A percentile compares a stretch with the other conserved stretches of the same genome.
phyloP scores from a whole-genome alignment of 164 flowering plant species.

The Nymphaea thermarum region DNA sequence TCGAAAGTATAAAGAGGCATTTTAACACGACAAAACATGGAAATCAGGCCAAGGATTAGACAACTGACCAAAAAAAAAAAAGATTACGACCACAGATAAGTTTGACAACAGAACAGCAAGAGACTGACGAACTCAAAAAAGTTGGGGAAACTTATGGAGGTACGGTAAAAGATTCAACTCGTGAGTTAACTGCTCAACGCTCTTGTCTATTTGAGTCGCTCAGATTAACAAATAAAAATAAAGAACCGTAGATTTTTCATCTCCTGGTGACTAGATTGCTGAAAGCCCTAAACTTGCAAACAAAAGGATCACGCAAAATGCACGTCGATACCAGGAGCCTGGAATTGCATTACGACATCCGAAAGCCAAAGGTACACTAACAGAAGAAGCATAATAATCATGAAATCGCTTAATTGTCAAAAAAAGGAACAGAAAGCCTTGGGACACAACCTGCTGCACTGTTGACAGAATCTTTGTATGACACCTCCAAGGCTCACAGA shows the following conservation, averaged over 20 bases:
- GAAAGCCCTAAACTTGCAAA: background rate
- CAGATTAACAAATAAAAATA: background rate
- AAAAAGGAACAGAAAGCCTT: background rate
- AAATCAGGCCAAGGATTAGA: background rate
- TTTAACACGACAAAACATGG: background rate
- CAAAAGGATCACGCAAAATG: background rate
- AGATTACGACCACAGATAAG: too few relatives aligned
- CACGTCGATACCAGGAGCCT: background rate
- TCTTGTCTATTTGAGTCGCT: background rate
- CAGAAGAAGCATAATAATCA: background rate
- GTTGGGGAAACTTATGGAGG: background rate
- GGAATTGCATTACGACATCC: background rate
- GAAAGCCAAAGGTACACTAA: background rate
- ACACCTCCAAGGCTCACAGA: conserved; percentile 29
- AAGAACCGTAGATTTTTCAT: background rate
- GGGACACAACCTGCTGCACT: conserved; percentile 40
- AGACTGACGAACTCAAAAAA: too few relatives aligned
- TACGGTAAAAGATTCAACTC: background rate
- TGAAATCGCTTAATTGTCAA: background rate
- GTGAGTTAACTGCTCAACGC: background rate
- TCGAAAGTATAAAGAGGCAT: background rate
- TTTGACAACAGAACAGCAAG: too few relatives aligned
- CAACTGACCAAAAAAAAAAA: background rate
- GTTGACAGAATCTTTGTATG: conserved; percentile 57
- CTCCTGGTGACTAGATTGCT: background rate